A percentile compares a stretch with the other conserved stretches of the same genome.
These are phyloP conservation scores for Coemansia sp. DNA, from an alignment of 192 early-diverging fungal genomes.

Conservation along the genomic window DNA sequence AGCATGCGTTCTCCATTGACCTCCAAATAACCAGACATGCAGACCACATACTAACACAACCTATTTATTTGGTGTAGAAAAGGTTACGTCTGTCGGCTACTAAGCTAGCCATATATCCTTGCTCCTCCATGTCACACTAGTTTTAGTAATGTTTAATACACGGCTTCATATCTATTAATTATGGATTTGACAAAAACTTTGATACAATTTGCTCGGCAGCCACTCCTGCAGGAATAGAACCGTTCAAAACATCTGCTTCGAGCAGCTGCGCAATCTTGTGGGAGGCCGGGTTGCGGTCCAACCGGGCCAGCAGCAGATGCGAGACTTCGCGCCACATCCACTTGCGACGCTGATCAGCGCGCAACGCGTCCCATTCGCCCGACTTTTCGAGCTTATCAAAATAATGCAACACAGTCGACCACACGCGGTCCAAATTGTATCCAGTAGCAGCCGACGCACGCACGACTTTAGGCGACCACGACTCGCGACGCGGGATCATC, in stretches of 20 bases:
- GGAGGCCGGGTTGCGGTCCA: constrained; percentile 13
- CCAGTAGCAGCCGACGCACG: constrained; percentile 40
- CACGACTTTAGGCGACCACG: constrained; percentile 39
- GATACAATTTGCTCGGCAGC: constrained; percentile 41
- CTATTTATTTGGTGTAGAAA: background rate
- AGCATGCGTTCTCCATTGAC: background rate
- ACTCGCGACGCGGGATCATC: constrained; percentile 27
- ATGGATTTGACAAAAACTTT: constrained; percentile 14
- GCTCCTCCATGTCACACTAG: too few species aligned
- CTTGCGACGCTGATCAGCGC: constrained; percentile 29
- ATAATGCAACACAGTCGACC: constrained; percentile 23
- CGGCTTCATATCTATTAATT: background rate
- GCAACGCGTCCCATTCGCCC: constrained; percentile 36
- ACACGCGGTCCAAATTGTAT: constrained; percentile 39
- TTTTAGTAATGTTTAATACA: background rate
- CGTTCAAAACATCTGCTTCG: constrained; percentile 13
- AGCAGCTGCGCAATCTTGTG: constrained; percentile 17
- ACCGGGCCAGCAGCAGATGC: constrained; percentile 18
- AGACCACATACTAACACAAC: background rate
- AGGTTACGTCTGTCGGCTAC: background rate
- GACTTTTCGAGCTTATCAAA: constrained; percentile 19
- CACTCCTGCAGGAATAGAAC: constrained; percentile 21
- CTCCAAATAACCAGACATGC: background rate
- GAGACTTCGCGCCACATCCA: constrained; percentile 53
- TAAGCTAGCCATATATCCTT: background rate